phyloP scores from a whole-genome alignment of 2,329 filamentous ascomycete genomes.

The Aspergillus jensenii region DNA sequence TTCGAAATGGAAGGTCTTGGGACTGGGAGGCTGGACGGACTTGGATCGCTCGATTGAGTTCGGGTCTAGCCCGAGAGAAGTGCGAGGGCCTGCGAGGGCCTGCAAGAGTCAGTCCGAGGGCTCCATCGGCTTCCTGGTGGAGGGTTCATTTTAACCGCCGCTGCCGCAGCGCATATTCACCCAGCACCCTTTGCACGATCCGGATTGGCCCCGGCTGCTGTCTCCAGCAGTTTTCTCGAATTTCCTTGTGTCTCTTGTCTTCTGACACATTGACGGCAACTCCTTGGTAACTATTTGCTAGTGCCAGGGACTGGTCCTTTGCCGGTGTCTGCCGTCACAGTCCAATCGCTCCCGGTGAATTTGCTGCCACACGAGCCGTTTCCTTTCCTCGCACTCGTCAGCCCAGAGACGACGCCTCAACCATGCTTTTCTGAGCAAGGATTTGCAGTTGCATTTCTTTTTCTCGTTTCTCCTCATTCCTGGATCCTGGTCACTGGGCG shows the following conservation, averaged over 20 bases:
- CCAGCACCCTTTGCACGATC: not conserved
- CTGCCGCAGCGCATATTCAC: conserved; percentile 15
- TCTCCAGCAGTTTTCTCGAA: not conserved
- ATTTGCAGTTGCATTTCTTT: conserved; percentile 10
- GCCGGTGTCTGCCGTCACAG: not conserved
- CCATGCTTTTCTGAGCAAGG: conserved; percentile 9
- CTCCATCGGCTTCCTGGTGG: too few species aligned
- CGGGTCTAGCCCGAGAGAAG: not conserved
- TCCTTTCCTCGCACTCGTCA: not conserved
- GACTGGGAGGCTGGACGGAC: conserved; percentile 4
- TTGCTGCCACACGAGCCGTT: conserved; percentile 1
- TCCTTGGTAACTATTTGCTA: conserved; percentile 3
- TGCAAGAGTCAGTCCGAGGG: too few species aligned
- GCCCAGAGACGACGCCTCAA: not conserved
- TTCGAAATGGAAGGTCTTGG: not conserved
- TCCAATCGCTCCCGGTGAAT: not conserved
- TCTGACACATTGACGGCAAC: not conserved
- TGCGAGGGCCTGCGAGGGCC: too few species aligned
- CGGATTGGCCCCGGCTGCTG: conserved; percentile 1
- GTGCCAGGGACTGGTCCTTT: not conserved
- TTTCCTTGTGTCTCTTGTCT: not conserved
- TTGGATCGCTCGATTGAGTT: conserved; percentile 15
- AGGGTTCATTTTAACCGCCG: conserved; percentile 12
- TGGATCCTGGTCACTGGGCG: not conserved
- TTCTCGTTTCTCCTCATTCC: not conserved